Evolutionary conservation across 306 rosid species (phyloP), one percentile per base, ranked within the genome.

Genomic region (Castanea crenata): DNA sequence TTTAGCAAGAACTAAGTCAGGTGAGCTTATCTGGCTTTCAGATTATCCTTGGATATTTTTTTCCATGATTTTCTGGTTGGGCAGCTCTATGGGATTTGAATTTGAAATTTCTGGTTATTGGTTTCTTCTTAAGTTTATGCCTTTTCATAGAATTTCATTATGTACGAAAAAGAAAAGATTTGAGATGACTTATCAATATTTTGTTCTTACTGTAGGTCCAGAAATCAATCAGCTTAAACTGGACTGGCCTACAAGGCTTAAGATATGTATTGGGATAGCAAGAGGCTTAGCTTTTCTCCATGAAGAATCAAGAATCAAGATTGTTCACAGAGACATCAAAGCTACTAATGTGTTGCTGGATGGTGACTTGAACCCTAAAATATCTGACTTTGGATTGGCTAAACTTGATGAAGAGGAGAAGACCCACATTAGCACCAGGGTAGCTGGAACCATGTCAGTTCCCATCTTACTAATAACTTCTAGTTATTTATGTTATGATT

Each of bases 321-420:
- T 41, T 8, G 46, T 41, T 41, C 46, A 41, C 62, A 38, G 46
- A 8, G 46, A 41, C 46, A 41, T 41, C 46, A 41, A 41, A 41
- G 46, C 46, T 41, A 41, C 46, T 76, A 92, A 92, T 82, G 93
- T 90, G 80, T 82, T 92, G 61, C 90, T 92, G 0, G 96, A 92
- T 74, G 72, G 69, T 9, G 74, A 91, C 41, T 84, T 92, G 56
- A 88, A 89, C 75, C 94, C 94, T 52, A 92, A 91, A 76, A 92
- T 91, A 73, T 90, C 97, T 0, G 93, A 92, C 84, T 90, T 92
- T 15, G 97, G 97, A 68, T 85, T 92, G 85, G 96, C 97, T 63
- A 91, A 74, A 84, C 95, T 85, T 55, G 78, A 89, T 44, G 93
- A 92, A 76, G 88, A 78, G 63, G 95, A 81, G 83, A 90, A 90